phyloP scores from a whole-genome alignment of 441 rosid species.

The Gossypium trilobum region DNA sequence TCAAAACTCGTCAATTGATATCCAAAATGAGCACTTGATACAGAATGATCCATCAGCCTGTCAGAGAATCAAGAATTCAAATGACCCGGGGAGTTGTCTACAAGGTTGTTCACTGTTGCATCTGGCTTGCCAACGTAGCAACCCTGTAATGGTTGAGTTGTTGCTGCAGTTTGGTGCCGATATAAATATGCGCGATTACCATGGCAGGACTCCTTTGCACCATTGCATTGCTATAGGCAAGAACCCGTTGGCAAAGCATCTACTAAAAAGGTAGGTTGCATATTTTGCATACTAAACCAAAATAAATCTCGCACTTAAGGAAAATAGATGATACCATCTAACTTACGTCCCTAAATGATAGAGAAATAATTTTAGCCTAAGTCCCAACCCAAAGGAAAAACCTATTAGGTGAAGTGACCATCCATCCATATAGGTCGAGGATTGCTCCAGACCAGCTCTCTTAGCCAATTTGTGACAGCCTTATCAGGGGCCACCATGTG shows the following conservation, averaged over 20 bases:
- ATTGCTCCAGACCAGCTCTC: background rate
- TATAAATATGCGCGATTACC: slow-evolving; percentile 57
- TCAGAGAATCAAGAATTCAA: slow-evolving; percentile 47
- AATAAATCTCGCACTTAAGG: background rate
- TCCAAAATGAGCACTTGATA: slow-evolving; percentile 23
- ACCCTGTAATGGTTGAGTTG: slow-evolving; percentile 71
- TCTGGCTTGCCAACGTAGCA: slow-evolving; percentile 58
- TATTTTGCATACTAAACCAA: background rate
- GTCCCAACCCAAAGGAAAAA: background rate
- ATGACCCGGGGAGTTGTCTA: slow-evolving; percentile 59
- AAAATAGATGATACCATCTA: background rate
- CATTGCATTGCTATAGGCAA: slow-evolving; percentile 57
- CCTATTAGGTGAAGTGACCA: background rate
- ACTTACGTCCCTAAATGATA: background rate
- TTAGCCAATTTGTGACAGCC: background rate
- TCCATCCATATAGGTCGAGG: background rate
- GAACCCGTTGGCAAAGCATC: slow-evolving; percentile 58
- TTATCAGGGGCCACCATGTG: background rate
- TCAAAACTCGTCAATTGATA: slow-evolving; percentile 18
- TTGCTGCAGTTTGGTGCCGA: slow-evolving; percentile 76
- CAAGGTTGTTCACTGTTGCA: slow-evolving; percentile 85
- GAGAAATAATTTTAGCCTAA: background rate
- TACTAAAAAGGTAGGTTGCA: slow-evolving; percentile 61
- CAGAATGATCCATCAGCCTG: slow-evolving; percentile 48
- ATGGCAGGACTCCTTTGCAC: slow-evolving; percentile 80